Evolutionary conservation across 2,329 filamentous ascomycete genomes (phyloP), one percentile per base, ranked within the genome.

Genomic region (Coccinonectria pachysandricola): DNA sequence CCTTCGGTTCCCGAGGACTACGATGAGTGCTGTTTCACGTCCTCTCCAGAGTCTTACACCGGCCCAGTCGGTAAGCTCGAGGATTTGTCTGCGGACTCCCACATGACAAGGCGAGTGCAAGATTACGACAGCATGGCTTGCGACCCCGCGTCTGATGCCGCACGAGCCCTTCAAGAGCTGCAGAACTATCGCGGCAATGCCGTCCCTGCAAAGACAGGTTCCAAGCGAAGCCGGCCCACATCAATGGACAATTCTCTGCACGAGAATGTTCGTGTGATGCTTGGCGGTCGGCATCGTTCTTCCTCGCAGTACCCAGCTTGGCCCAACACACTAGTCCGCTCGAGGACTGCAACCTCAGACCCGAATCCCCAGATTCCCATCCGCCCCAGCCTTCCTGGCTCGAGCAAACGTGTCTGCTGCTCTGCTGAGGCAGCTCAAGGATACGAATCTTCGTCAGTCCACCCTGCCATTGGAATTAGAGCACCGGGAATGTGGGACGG

Each of bases 401-500:
- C 66, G 39, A 61, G 69, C 35, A 82, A 82, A 58, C 68, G 77
- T 41, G 62, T 79, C 19, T 79, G 77, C 57, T 80, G 73, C 54
- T 68, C 73, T 22, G 60, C 68, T 9, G 73, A 79, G 49, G 70
- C 64, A 28, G 58, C 60, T 12, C 60, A 55, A 33, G 52, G 57
- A 20, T 65, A 65, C 43, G 54, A 56, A 35, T 58, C 64, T 34
- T 53, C 61, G 21, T 50, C 57, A 12, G 49, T 65, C 21, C 67
- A 71, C 40, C 57, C 64, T 23, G 60, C 60, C 21, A 56, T 67
- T 31, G 64, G 61, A 32, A 52, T 64, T 16, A 62, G 62, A 21
- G 71, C 69, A 18, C 68, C 71, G 19, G 73, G 75, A 27, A 78
- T 79, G 71, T 80, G 76, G 75, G 62, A 69, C 32, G 71, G 67